Evolutionary conservation across 805 yeast species (phyloP), one percentile per base, ranked within the genome.

Genomic region (Torulaspora indica): DNA sequence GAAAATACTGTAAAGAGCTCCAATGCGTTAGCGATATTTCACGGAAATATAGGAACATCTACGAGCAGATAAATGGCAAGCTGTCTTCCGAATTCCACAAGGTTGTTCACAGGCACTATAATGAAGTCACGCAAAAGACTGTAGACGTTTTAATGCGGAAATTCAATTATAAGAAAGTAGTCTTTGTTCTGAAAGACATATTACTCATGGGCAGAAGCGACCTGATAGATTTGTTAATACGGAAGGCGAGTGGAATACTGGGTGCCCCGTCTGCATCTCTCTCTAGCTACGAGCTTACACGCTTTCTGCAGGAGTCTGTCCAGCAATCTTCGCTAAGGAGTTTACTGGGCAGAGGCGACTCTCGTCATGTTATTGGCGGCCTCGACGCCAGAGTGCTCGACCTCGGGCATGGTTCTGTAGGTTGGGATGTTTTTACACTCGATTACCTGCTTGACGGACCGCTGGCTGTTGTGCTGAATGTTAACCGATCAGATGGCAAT

Each of bases 381-480:
- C 60, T 91, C 9, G 98, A 93, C 69, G 96, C 96, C 0, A 71
- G 96, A 35, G 72, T 90, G 17, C 70, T 90, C 38, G 88, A 84
- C 46, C 66, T 83, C 38, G 81, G 81, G 3, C 86, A 82, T 53
- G 83, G 87, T 0, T 77, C 80, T 23, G 66, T 78, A 40, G 96
- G 96, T 0, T 90, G 96, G 96, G 95, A 90, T 58, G 88, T 85
- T 2, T 90, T 91, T 61, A 87, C 96, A 0, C 67, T 90, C 29
- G 97, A 89, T 58, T 93, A 85, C 61, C 69, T 75, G 42, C 56
- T 78, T 8, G 73, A 60, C 8, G 53, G 70, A 10, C 85, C 85
- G 0, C 60, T 84, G 34, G 71, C 78, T 7, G 68, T 75, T 22
- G 72, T 85, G 3, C 68, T 91, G 13, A 68, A 81, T 30, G 74